Base-by-base conservation (phyloP, 176 grass and related monocot genomes). In the Puccinellia tenuiflora region DNA sequence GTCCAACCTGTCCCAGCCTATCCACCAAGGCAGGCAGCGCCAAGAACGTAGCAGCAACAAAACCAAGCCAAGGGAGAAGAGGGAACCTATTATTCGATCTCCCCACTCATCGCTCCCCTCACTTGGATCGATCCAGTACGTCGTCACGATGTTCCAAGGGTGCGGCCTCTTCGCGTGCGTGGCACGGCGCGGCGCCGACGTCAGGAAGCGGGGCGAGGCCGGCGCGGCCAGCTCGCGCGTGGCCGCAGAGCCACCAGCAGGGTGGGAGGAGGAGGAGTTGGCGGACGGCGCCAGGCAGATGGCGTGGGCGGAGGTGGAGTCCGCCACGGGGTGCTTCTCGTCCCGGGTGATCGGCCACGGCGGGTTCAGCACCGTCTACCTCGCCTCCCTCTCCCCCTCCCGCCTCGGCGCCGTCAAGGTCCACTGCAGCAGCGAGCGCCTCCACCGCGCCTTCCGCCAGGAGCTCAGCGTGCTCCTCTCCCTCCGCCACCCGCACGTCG, bases 281-380 rank as follows among this genome's bases (percentile, higher is more conserved):
- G 51, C 5, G 0, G 22, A 47, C 45, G 30, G 45, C 12, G 42
- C 40, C 20, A 63, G 88, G 51, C 88, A 35, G 77, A 88, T 93
- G 45, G 50, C 78, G n/a, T 93, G 94, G 94, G 73, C 75, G 1
- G 91, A 96, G 61, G 86, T 96, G 10, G 91, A 96, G 83, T n/a
- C 84, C 7, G 71, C 86, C 60, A 96, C 94, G 47, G 55, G 60
- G 16, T 63, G 72, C 2, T 96, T 96, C 88, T 89, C 86, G 21
- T 91, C 94, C 42, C 46, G 81, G 0, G 91, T 96, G 24, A 88
- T 96, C 31, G 94, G 94, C 8, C 88, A 92, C 76, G 94, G 94
- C 62, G 94, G 94, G 7, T 93, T 93, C 88, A 96, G 91, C 86
- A 96, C 93, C 0, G 94, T 96, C 39, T 96, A 93, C 83, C 86